Conservation (phyloP, 164 flowering plant genomes). For the Vitis rupestris region DNA sequence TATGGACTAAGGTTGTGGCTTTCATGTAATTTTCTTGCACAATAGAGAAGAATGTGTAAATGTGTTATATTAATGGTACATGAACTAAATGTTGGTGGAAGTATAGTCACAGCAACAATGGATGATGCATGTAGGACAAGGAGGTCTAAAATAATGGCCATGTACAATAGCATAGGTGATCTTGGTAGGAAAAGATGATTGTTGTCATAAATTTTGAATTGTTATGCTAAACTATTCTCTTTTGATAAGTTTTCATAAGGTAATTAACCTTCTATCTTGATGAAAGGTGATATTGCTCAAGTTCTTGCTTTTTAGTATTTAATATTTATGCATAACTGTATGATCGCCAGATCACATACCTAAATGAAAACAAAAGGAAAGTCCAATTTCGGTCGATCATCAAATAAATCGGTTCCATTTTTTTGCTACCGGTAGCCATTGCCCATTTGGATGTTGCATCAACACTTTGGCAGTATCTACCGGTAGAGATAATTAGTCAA, state of each 20-base stretch:
- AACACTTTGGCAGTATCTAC: too few relatives aligned
- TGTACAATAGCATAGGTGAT: slow-evolving; percentile 82
- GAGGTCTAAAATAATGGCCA: slow-evolving; percentile 59
- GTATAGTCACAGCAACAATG: slow-evolving; percentile 72
- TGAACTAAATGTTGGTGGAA: slow-evolving; percentile 88
- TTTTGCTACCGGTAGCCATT: too few relatives aligned
- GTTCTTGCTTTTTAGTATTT: neutral
- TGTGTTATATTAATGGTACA: slow-evolving; percentile 25
- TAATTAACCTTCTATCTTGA: slow-evolving; percentile 1
- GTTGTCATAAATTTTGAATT: neutral
- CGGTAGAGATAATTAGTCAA: too few relatives aligned
- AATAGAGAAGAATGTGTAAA: neutral
- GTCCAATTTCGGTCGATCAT: too few relatives aligned
- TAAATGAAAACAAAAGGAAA: too few relatives aligned
- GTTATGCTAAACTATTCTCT: neutral
- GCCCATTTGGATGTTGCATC: too few relatives aligned
- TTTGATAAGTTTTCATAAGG: neutral
- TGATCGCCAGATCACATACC: too few relatives aligned
- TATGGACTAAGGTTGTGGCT: neutral
- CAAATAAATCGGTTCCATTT: too few relatives aligned
- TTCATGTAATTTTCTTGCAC: neutral
- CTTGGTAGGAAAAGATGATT: slow-evolving; percentile 53
- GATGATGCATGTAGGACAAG: slow-evolving; percentile 88
- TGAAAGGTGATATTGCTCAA: slow-evolving; percentile 92
- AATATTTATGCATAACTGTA: too few relatives aligned